Evolutionary conservation across 2,329 filamentous ascomycete genomes (phyloP).

Genomic region (Venturia carpophila): DNA sequence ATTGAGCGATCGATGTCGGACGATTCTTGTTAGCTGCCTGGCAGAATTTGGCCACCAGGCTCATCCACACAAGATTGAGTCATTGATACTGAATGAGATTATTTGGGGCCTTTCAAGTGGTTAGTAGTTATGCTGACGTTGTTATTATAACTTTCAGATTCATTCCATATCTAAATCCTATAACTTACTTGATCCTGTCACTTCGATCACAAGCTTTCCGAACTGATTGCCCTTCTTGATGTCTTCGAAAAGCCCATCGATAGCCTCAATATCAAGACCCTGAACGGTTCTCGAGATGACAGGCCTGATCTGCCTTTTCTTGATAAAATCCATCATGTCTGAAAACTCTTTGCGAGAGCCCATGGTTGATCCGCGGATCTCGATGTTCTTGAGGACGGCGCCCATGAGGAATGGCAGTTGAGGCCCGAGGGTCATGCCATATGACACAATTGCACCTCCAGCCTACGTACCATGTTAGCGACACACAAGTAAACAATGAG

Average conservation of each 20-base stretch:
- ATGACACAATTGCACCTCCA: slow-evolving; percentile 76
- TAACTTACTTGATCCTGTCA: slow-evolving; percentile 16
- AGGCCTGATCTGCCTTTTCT: slow-evolving; percentile 62
- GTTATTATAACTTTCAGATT: not conserved
- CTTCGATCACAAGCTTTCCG: slow-evolving; percentile 75
- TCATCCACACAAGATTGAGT: not conserved
- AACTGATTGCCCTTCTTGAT: slow-evolving; percentile 84
- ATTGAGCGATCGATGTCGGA: no score
- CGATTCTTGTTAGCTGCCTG: not conserved
- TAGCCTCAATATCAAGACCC: slow-evolving; percentile 66
- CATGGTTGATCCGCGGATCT: slow-evolving; percentile 82
- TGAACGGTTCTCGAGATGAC: slow-evolving; percentile 67
- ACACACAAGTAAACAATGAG: not conserved
- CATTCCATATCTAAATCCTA: not conserved
- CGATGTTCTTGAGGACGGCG: slow-evolving; percentile 79
- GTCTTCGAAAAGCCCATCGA: slow-evolving; percentile 76
- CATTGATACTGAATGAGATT: no score
- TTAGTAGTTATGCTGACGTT: not conserved
- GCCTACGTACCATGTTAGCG: slow-evolving; percentile 31
- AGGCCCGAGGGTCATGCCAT: slow-evolving; percentile 84
- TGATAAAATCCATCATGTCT: slow-evolving; percentile 84
- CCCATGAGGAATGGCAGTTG: slow-evolving; percentile 82
- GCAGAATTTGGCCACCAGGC: not conserved
- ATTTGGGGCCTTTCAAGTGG: not conserved
- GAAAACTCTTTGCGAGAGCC: slow-evolving; percentile 80